Conservation (phyloP, 352 stramenopile genomes). For the Phytophthora cajani region DNA sequence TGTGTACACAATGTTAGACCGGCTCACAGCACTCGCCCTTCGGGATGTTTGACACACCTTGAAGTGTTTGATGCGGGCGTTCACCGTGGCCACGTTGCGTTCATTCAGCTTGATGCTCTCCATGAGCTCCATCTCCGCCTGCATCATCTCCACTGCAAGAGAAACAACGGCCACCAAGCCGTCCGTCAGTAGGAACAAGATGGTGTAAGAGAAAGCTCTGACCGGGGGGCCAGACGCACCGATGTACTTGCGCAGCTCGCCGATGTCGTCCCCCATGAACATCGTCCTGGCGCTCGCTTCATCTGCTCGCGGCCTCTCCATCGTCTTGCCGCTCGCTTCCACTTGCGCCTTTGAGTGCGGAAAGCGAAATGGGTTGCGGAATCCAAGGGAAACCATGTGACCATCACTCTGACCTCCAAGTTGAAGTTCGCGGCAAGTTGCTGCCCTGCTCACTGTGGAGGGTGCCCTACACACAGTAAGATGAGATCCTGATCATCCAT, state of each 20-base stretch:
- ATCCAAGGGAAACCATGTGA: constrained; percentile 35
- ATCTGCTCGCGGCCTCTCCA: constrained; percentile 15
- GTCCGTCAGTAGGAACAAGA: background rate
- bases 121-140: constrained; percentile 73
- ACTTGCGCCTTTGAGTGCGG: constrained; percentile 22
- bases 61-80: constrained; percentile 54
- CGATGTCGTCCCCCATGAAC: constrained; percentile 51
- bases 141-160: constrained; percentile 81
- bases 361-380: constrained; percentile 31
- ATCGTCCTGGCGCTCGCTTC: constrained; percentile 6
- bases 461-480: no score
- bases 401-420: constrained; percentile 41
- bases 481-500: no score
- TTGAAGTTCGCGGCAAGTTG: constrained; percentile 21
- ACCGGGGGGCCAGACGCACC: constrained; percentile 31
- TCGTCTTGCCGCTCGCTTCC: constrained; percentile 8
- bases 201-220: background rate
- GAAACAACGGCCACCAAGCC: constrained; percentile 1
- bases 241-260: constrained; percentile 73
- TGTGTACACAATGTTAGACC: background rate
- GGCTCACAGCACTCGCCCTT: background rate
- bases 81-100: constrained; percentile 50
- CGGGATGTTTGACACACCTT: constrained; percentile 43
- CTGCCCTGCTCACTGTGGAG: no score
- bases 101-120: constrained; percentile 76